phyloP scores from a whole-genome alignment of 805 yeast genomes.

The Candida argentea region DNA sequence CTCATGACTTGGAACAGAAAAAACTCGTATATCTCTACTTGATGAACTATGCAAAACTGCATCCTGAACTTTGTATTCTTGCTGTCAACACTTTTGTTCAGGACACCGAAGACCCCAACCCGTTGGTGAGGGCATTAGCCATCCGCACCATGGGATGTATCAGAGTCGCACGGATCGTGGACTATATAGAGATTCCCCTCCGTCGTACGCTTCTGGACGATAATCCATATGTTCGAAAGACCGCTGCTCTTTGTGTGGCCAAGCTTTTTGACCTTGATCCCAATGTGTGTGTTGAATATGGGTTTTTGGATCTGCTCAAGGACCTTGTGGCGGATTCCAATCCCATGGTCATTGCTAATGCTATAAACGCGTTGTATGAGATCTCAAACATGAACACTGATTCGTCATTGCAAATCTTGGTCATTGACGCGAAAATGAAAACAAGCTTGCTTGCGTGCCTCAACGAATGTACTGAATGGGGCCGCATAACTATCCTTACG shows the following conservation, averaged over 20 bases:
- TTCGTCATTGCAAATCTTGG: constrained; percentile 26
- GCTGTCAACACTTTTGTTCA: constrained; percentile 95
- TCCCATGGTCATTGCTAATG: constrained; percentile 96
- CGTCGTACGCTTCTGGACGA: constrained; percentile 80
- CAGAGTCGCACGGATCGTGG: constrained; percentile 89
- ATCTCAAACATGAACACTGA: constrained; percentile 59
- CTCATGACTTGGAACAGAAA: constrained; percentile 93
- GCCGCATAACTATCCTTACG: constrained; percentile 79
- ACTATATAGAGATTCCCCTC: constrained; percentile 86
- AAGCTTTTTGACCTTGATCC: constrained; percentile 83
- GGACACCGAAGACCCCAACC: constrained; percentile 95
- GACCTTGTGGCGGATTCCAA: constrained; percentile 72
- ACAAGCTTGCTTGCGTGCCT: constrained; percentile 68
- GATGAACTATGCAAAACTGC: constrained; percentile 95
- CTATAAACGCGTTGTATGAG: constrained; percentile 78
- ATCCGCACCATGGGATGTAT: constrained; percentile 98
- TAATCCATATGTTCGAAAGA: constrained; percentile 93
- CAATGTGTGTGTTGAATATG: constrained; percentile 73
- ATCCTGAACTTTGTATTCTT: constrained; percentile 89
- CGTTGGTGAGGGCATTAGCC: constrained; percentile 90
- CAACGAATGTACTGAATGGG: constrained; percentile 99
- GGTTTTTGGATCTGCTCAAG: constrained; percentile 63
- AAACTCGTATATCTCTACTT: constrained; percentile 87
- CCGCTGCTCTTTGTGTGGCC: constrained; percentile 96
- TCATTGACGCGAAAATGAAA: constrained; percentile 32